Evolutionary conservation across 192 early-diverging fungal species (phyloP), one percentile per base, ranked within the genome.

Genomic region (Dissophora ornata): DNA sequence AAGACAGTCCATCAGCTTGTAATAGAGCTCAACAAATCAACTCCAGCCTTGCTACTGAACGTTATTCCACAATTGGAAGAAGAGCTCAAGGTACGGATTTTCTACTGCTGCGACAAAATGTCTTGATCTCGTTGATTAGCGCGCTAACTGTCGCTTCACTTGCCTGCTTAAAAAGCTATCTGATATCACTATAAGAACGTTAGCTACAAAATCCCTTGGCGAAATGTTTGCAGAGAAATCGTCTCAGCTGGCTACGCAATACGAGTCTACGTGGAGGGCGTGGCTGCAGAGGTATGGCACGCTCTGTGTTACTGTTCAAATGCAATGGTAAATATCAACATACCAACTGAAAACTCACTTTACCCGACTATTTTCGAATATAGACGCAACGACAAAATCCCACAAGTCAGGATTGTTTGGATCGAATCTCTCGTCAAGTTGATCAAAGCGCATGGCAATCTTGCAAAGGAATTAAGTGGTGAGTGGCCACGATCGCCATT

Each of bases 51-150:
- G 25, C 79, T 99, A 45, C 80, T 95, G 33, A 96, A 92, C 49
- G 96, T 99, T 0, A 89, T 99, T 32, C 97, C 97, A 22, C 91
- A 93, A 69, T 84, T 99, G 21, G 95, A 98, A 61, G 95, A 97
- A 47, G 96, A 99, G 79, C 70, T 97, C 59, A 86, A 87, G 67
- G 89, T 92, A 46, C 21, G 15, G 36, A 49, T 22, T 38, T 38
- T 67, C 32, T 21, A 57, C 38, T 16, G 18, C 36, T 6, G 4
- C 45, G n/a, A n/a, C n/a, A n/a, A n/a, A n/a, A n/a, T n/a, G n/a
- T n/a, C n/a, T n/a, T n/a, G n/a, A n/a, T n/a, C n/a, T n/a, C n/a
- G n/a, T n/a, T n/a, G n/a, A n/a, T n/a, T n/a, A n/a, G n/a, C n/a
- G n/a, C n/a, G 36, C 36, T 38, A 38, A 38, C 36, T 38, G 6